Percentiles rank a stretch among this genome's conserved stretches.
phyloP scores from a whole-genome alignment of 768 basidiomycete genomes.

The Floccularia luteovirens region DNA sequence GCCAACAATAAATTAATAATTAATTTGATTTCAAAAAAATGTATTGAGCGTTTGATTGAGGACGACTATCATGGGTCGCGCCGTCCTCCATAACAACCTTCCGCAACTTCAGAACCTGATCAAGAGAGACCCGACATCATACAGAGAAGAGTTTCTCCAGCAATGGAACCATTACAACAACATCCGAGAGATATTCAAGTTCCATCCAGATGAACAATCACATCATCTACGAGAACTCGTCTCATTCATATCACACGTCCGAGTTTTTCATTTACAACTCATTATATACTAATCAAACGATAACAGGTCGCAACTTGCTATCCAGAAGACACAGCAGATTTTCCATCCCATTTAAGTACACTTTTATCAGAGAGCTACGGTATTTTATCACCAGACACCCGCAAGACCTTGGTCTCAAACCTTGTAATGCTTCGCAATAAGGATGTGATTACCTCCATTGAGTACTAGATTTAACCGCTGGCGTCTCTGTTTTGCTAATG shows the following conservation, averaged over 20 bases:
- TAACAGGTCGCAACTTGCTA: conserved; percentile 84
- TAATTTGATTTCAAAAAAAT: no score
- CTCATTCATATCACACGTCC: conserved; percentile 82
- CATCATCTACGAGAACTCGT: conserved; percentile 83
- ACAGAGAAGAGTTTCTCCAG: conserved; percentile 92
- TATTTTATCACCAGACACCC: conserved; percentile 68
- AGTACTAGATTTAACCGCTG: conserved; percentile 37
- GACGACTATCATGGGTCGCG: conserved; percentile 44
- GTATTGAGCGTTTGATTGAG: no score
- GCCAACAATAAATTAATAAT: no score
- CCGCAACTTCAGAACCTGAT: conserved; percentile 96
- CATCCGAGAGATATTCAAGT: conserved; percentile 76
- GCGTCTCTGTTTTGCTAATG: conserved; percentile 1
- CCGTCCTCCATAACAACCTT: conserved; percentile 79
- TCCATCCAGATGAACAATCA: conserved; percentile 80
- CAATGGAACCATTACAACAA: conserved; percentile 96
- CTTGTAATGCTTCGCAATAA: conserved; percentile 92
- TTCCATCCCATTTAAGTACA: conserved; percentile 72
- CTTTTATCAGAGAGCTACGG: conserved; percentile 78
- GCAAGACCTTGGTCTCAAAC: conserved; percentile 82
- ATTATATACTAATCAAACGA: no score
- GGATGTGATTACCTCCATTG: conserved; percentile 84
- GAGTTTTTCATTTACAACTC: conserved; percentile 3
- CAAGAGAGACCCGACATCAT: conserved; percentile 84
- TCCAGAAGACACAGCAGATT: conserved; percentile 81